phyloP scores from a whole-genome alignment of 495 filamentous ascomycete genomes.

The Trypethelium eluteriae region DNA sequence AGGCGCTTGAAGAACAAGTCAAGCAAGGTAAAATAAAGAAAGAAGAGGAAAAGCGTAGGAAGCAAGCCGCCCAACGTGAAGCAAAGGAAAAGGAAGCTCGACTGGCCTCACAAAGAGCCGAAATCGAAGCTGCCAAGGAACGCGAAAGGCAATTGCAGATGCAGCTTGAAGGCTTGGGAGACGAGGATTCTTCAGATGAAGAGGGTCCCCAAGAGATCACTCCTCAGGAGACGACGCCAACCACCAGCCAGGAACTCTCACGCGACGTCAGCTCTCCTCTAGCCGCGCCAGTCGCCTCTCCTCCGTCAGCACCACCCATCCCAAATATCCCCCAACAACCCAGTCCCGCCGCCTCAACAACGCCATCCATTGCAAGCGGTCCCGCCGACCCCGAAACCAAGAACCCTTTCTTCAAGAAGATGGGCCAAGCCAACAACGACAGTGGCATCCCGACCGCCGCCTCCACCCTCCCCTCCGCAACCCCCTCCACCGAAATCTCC shows the following conservation, averaged over 20 bases:
- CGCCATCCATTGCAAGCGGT: constrained; percentile 31
- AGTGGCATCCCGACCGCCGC: constrained; percentile 18
- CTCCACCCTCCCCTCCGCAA: constrained; percentile 35
- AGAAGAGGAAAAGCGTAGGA: constrained; percentile 84
- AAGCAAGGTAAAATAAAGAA: constrained; percentile 93
- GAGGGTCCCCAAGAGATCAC: constrained; percentile 76
- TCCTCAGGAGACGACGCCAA: constrained; percentile 75
- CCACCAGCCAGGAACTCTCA: constrained; percentile 51
- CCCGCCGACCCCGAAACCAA: constrained; percentile 38
- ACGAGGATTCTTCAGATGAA: constrained; percentile 75
- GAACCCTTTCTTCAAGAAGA: constrained; percentile 63
- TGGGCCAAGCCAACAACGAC: constrained; percentile 42
- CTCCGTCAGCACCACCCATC: constrained; percentile 39
- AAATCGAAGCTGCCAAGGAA: constrained; percentile 84
- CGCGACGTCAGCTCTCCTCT: constrained; percentile 25
- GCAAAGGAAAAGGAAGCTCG: constrained; percentile 83
- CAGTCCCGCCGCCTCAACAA: constrained; percentile 17
- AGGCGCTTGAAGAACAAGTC: constrained; percentile 87
- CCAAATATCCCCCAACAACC: constrained; percentile 23
- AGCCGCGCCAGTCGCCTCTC: constrained; percentile 40
- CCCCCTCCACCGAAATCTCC: constrained; percentile 47
- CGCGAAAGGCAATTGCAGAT: constrained; percentile 79
- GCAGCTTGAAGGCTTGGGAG: constrained; percentile 75
- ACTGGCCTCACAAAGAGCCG: constrained; percentile 76
- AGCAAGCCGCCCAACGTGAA: constrained; percentile 77